A percentile compares a stretch with the other conserved stretches of the same genome.
phyloP scores from a whole-genome alignment of 257 asterid genomes.

The Eustoma russellianum region DNA sequence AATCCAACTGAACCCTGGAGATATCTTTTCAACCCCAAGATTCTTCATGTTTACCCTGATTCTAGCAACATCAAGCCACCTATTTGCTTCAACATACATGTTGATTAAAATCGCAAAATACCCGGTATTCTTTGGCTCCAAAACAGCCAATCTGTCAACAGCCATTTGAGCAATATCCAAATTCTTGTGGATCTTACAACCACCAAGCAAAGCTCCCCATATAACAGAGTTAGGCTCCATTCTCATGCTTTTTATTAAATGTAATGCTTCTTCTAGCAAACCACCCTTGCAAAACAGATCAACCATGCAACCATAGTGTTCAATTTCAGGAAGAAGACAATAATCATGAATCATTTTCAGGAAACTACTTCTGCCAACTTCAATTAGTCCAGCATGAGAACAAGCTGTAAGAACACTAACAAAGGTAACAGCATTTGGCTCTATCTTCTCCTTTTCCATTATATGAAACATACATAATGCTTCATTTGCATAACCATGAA shows the following conservation, averaged over 20 bases:
- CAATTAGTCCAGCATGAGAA: constrained; percentile 69
- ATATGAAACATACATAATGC: constrained; percentile 43
- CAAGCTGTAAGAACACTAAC: constrained; percentile 70
- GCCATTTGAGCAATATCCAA: constrained; percentile 58
- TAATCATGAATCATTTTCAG: constrained; percentile 38
- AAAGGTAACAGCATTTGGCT: constrained; percentile 60
- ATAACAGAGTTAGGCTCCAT: constrained; percentile 62
- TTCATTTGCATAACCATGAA: constrained; percentile 54
- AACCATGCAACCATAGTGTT: constrained; percentile 82
- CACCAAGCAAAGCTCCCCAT: constrained; percentile 75
- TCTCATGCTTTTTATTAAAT: constrained; percentile 51
- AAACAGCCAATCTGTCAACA: constrained; percentile 32
- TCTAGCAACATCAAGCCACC: constrained; percentile 55
- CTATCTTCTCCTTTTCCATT: constrained; percentile 48
- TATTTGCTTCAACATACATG: constrained; percentile 64
- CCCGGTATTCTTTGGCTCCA: constrained; percentile 66
- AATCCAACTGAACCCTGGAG: constrained; percentile 71
- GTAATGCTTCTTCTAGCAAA: constrained; percentile 68
- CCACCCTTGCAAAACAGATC: constrained; percentile 70
- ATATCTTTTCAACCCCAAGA: constrained; percentile 46
- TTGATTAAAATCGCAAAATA: constrained; percentile 45
- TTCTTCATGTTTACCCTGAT: constrained; percentile 51
- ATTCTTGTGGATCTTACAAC: constrained; percentile 68
- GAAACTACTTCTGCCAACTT: constrained; percentile 51
- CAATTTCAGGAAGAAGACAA: constrained; percentile 45